phyloP scores from a whole-genome alignment of 1,284 basidiomycete species.

The Rhodotorula sp. region DNA sequence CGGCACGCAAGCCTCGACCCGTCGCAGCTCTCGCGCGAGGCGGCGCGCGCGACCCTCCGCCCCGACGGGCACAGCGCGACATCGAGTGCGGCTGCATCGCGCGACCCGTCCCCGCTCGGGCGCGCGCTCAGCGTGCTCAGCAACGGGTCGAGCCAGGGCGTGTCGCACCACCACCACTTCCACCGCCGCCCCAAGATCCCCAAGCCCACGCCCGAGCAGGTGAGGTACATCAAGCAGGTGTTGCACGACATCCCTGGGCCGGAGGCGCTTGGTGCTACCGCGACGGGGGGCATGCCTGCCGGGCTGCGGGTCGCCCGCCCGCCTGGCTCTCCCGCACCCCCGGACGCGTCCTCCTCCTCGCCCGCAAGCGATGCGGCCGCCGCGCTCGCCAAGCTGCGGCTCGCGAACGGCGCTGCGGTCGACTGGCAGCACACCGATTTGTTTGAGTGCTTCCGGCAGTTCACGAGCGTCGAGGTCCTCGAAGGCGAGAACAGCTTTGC shows the following conservation, averaged over 20 bases:
- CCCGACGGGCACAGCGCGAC: not conserved
- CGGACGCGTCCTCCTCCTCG: not conserved
- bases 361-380: constrained; percentile 21
- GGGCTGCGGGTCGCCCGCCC: constrained; percentile 44
- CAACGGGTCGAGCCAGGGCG: constrained; percentile 11
- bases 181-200: constrained; percentile 36
- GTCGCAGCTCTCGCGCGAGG: constrained; percentile 9
- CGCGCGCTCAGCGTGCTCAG: constrained; percentile 27
- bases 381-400: constrained; percentile 30
- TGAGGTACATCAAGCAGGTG: constrained; percentile 44
- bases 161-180: constrained; percentile 2
- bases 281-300: constrained; percentile 11
- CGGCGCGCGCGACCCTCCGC: constrained; percentile 2
- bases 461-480: constrained; percentile 84
- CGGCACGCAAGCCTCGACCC: constrained; percentile 37
- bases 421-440: constrained; percentile 50
- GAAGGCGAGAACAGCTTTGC: constrained; percentile 93
- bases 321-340: constrained; percentile 18
- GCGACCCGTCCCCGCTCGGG: constrained; percentile 38
- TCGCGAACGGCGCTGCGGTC: not conserved
- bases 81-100: not conserved
- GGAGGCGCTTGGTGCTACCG: not conserved
- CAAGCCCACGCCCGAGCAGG: constrained; percentile 42
- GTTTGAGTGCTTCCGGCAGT: constrained; percentile 69
- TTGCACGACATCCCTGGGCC: constrained; percentile 43